Base-by-base conservation (phyloP, 345 rosid genomes). In the Lenwebbia sp. region DNA sequence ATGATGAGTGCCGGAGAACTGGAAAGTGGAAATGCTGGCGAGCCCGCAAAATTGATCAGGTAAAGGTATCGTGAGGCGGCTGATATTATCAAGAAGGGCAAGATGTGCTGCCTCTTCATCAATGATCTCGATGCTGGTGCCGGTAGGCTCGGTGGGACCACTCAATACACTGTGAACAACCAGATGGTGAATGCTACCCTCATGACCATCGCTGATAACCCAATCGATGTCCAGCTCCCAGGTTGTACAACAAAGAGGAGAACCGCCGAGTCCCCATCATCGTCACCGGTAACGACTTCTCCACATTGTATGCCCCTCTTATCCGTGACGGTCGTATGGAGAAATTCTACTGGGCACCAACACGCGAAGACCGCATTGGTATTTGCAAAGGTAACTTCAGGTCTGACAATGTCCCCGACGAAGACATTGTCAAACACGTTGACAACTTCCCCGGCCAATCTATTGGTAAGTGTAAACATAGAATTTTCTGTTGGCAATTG, bases 1-100 rank as follows among this genome's bases (percentile, higher is more conserved):
- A 87, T 87, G 89, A 87, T 87, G 89, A 87, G 89, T 87, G 89
- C 89, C 17, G 89, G 89, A 88, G 87, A 88, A 83, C 83, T 88
- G 54, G 87, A 88, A 83, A 88, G 87, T 49, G 89, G 89, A 55
- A 88, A 88, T n/a, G 89, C 89, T 10, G 89, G 89, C 47, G 89
- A 87, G 85, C 89, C 89, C 6, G 89, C 89, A 6, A 87, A 87
- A 83, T 87, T 87, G 89, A 87, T 87, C 85, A 62, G 89, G 81
- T 87, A 87, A 74, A 85, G 89, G 30, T 87, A 85, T 81, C 89
- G 89, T 85, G 89, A 87, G 84, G 89, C 89, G 3, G 89, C 89
- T 21, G 89, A 87, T 54, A 84, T 87, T 74, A 87, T 87, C 89
- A 87, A 62, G 87, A 87, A 87, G 85, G 89, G 89, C 10, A 87